phyloP scores from a whole-genome alignment of 306 rosid species.

The Parietaria judaica region DNA sequence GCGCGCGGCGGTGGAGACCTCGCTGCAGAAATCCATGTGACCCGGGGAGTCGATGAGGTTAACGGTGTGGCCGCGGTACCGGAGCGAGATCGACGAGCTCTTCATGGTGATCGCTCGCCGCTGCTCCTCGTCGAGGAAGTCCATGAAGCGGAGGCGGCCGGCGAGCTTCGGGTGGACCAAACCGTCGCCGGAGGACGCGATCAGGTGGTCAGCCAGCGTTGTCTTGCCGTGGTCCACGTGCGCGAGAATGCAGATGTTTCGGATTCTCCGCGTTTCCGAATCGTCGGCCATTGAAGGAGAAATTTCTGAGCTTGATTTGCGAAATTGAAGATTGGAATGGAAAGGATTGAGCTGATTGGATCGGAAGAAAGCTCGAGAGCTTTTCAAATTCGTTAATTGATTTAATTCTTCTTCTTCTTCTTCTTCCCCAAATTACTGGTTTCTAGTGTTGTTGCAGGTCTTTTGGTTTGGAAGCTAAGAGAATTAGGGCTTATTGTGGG shows the following conservation, averaged over 20 bases:
- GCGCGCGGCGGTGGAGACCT: slow-evolving; percentile 89
- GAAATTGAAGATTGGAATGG: too few relatives aligned
- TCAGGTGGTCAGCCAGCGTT: slow-evolving; percentile 82
- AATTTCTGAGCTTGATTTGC: neutral
- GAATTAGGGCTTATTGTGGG: neutral
- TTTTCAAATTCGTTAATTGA: too few relatives aligned
- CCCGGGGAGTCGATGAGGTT: slow-evolving; percentile 93
- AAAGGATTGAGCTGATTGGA: neutral
- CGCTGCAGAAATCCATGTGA: slow-evolving; percentile 86
- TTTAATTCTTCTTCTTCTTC: too few relatives aligned
- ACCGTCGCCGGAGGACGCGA: slow-evolving; percentile 56
- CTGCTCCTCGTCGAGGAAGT: slow-evolving; percentile 78
- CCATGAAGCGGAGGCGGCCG: slow-evolving; percentile 81
- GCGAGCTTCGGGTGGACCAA: slow-evolving; percentile 73
- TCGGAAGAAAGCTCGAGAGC: too few relatives aligned
- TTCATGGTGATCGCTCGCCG: slow-evolving; percentile 91
- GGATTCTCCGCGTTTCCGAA: slow-evolving; percentile 34
- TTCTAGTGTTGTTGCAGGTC: neutral
- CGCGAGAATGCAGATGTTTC: slow-evolving; percentile 79
- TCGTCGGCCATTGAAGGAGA: slow-evolving; percentile 17
- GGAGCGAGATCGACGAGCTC: slow-evolving; percentile 66
- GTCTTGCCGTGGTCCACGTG: slow-evolving; percentile 97
- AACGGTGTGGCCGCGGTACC: slow-evolving; percentile 31
- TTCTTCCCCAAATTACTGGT: too few relatives aligned
- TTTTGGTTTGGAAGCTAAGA: neutral